Evolutionary conservation across 805 yeast species (phyloP), one percentile per base, ranked within the genome.

Genomic region (Candida namnaoensis): DNA sequence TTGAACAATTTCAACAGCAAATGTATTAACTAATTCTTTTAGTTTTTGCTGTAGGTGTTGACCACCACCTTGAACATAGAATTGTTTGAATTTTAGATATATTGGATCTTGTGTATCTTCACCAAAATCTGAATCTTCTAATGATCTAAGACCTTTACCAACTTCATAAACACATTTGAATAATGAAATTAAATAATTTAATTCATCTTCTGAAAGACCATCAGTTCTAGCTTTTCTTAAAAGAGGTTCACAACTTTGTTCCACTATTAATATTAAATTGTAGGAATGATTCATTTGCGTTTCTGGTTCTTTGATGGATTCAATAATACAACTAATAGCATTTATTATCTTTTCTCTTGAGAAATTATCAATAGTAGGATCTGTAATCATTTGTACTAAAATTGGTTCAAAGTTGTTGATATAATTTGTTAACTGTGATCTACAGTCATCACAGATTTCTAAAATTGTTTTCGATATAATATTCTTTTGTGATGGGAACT

Each of bases 101-200:
- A 43, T 41, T 15, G 38, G 40, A 7, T 52, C 51, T 36, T 62
- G 56, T 7, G 57, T 53, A 9, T 54, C 48, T 51, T 64, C 56
- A 30, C n/a, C 11, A 30, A 8, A 35, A 65, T 37, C 39, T 39
- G 37, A 70, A 2, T 65, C 62, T 34, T 69, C 78, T 0, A 86
- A 80, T 2, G 73, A 58, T 39, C 76, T 75, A 52, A 82, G 58
- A 0, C 88, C 87, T 42, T 79, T 81, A 0, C 88, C 93, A 4
- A 87, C 64, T 41, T 82, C 85, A n/a, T 71, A 69, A 0, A 88
- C 57, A 52, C 88, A 83, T 12, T 74, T 62, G 25, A 86, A 58
- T 37, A 85, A 59, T 24, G 88, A 80, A 3, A 69, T 53, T 1
- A 74, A 51, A 47, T 79, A 80, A 3, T 74, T 78, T 3, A 60